Evolutionary conservation across 176 grass and related monocot genomes (phyloP), one percentile per base, ranked within the genome.

Genomic region (Alloteropsis semialata): DNA sequence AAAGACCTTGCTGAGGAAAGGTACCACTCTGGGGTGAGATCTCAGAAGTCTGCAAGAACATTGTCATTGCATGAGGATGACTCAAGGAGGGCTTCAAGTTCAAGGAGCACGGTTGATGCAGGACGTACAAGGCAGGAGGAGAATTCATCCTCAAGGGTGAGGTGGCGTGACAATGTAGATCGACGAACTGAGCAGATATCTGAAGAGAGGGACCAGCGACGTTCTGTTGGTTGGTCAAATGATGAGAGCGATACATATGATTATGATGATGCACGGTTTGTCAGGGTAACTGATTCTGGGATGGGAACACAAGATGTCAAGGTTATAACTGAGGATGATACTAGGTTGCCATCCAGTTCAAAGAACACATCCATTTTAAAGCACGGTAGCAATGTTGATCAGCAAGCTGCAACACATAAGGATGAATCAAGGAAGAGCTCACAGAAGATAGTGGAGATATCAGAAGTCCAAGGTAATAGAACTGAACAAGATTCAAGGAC

Each of bases 281-380:
- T 39, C 19, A 69, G 38, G 8, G 79, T 64, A 87, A 75, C 41
- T 46, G 84, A 90, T 87, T 50, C 50, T 42, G 87, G 62, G 75
- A 76, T 17, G 63, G 61, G 69, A 64, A 69, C 33, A 43, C 42
- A 62, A 71, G 85, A 91, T 87, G 51, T 84, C 51, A 87, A 77
- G 89, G 70, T 87, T 80, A 81, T 91, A 87, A 84, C 75, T 28
- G 89, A 91, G 61, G 80, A 84, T 61, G 89, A 80, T 80, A 45
- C 69, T 1, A 84, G 21, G 8, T 75, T 91, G 63, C 30, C 46
- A 54, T 74, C 69, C 36, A 81, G 75, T 71, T 91, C 84, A 69
- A 87, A 91, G 63, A 87, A 62, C 34, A 75, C 51, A 29, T 76
- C 69, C 16, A 80, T 84, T 84, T 70, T 83, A 61, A 87, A 87